Conservation (phyloP, 768 basidiomycete species). For the Serendipita vermifera region DNA sequence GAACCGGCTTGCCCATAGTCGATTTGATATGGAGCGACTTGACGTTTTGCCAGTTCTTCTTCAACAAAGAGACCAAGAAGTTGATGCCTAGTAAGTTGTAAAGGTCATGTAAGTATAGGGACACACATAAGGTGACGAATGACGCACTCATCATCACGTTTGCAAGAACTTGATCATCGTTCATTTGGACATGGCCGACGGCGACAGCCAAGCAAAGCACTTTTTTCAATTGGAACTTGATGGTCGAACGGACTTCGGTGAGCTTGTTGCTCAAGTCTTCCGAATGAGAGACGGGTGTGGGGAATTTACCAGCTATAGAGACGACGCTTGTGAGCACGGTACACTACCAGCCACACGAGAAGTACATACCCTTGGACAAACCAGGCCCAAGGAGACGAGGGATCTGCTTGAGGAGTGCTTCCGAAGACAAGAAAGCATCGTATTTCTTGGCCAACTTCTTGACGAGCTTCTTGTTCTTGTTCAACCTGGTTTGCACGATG, state of each 20-base stretch:
- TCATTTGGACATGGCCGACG: constrained; percentile 95
- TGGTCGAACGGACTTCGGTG: constrained; percentile 91
- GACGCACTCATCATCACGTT: constrained; percentile 93
- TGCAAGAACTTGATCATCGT: constrained; percentile 87
- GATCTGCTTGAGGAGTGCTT: constrained; percentile 97
- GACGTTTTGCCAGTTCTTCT: constrained; percentile 99
- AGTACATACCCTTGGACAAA: constrained; percentile 88
- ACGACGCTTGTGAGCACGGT: background rate
- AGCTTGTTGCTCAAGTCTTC: constrained; percentile 88
- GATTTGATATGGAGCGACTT: constrained; percentile 97
- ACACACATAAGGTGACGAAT: background rate
- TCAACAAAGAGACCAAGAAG: constrained; percentile 97
- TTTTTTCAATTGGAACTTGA: constrained; percentile 99
- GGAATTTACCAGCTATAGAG: constrained; percentile 88
- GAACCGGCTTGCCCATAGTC: constrained; percentile 97
- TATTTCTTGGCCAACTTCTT: constrained; percentile 99
- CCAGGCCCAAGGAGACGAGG: constrained; percentile 99
- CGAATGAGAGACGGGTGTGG: constrained; percentile 83
- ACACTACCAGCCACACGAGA: background rate
- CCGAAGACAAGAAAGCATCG: constrained; percentile 96
- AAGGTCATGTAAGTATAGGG: too few species aligned
- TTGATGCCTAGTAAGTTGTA: constrained; percentile 70
- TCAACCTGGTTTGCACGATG: constrained; percentile 46
- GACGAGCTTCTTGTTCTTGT: constrained; percentile 99
- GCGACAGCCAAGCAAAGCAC: constrained; percentile 98